Evolutionary conservation across 1,284 basidiomycete species (phyloP).

Genomic region (Leccinum angustisporum): DNA sequence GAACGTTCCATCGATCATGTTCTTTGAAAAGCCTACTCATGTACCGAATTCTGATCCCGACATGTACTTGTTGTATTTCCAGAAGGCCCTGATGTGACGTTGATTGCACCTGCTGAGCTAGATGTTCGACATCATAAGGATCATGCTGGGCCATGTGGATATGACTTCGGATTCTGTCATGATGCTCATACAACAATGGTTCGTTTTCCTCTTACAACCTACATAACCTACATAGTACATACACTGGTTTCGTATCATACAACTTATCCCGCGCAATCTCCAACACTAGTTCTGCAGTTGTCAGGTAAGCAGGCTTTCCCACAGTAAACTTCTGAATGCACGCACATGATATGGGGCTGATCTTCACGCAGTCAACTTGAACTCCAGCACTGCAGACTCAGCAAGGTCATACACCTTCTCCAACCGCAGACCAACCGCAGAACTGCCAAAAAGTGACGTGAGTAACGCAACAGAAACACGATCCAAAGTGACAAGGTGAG

Average conservation of each 20-base stretch:
- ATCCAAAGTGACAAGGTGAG: not conserved
- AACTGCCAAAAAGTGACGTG: constrained; percentile 8
- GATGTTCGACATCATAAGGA: not conserved
- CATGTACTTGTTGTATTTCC: constrained; percentile 81
- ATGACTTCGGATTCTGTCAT: not conserved
- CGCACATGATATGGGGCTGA: not conserved
- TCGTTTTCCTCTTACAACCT: not conserved
- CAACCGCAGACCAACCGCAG: constrained; percentile 21
- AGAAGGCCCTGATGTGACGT: constrained; percentile 79
- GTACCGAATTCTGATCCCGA: constrained; percentile 59
- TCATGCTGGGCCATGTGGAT: not conserved
- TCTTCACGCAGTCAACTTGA: constrained; percentile 10
- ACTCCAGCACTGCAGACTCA: constrained; percentile 27
- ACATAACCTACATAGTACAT: not conserved
- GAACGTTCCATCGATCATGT: constrained; percentile 80
- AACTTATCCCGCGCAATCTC: not conserved
- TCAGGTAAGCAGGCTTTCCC: too few relatives aligned
- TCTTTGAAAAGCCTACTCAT: constrained; percentile 85
- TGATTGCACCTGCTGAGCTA: not conserved
- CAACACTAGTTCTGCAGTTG: too few relatives aligned
- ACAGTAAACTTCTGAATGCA: not conserved
- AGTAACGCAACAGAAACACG: not conserved
- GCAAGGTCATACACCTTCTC: constrained; percentile 30
- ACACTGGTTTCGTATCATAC: not conserved
- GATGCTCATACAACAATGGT: not conserved